These are phyloP conservation scores for Neopestalotiopsis sp. DNA, from an alignment of 2,329 filamentous ascomycete species.

Conservation along the genomic window DNA sequence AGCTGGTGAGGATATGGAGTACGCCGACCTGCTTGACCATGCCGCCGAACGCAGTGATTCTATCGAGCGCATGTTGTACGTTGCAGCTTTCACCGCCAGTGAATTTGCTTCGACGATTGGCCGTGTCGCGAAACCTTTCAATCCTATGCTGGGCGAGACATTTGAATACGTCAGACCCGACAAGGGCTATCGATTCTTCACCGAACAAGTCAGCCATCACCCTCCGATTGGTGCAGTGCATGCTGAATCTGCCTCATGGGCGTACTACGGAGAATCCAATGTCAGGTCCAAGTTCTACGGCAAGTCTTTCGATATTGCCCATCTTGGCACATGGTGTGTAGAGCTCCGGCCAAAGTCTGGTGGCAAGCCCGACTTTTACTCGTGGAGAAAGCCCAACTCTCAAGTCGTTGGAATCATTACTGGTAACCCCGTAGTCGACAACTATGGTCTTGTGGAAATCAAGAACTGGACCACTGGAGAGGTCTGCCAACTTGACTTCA, in stretches of 20 bases:
- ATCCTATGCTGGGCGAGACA: constrained; percentile 92
- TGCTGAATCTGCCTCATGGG: constrained; percentile 93
- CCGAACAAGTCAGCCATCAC: constrained; percentile 98
- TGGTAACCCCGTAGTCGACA: constrained; percentile 94
- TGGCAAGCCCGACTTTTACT: constrained; percentile 86
- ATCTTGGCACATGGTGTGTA: constrained; percentile 95
- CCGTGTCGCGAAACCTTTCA: constrained; percentile 97
- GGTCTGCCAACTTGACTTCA: constrained; percentile 89
- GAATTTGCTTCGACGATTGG: constrained; percentile 98
- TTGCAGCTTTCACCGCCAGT: constrained; percentile 93
- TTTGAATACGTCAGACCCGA: constrained; percentile 96
- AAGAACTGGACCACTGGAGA: constrained; percentile 98
- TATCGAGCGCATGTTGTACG: constrained; percentile 90
- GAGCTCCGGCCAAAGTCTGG: constrained; percentile 78
- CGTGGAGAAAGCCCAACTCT: constrained; percentile 98
- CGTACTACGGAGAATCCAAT: constrained; percentile 94
- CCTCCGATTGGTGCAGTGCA: constrained; percentile 92
- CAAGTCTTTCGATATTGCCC: constrained; percentile 96
- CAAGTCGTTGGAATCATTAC: constrained; percentile 99
- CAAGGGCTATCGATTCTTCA: constrained; percentile 97
- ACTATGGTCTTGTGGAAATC: constrained; percentile 96
- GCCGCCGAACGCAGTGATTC: constrained; percentile 87
- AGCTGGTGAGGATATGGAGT: constrained; percentile 98
- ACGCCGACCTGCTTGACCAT: constrained; percentile 87
- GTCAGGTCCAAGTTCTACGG: constrained; percentile 98